These are phyloP conservation scores for Hymenoscyphus fructigenus DNA, from an alignment of 2,329 filamentous ascomycete genomes.

Conservation along the genomic window DNA sequence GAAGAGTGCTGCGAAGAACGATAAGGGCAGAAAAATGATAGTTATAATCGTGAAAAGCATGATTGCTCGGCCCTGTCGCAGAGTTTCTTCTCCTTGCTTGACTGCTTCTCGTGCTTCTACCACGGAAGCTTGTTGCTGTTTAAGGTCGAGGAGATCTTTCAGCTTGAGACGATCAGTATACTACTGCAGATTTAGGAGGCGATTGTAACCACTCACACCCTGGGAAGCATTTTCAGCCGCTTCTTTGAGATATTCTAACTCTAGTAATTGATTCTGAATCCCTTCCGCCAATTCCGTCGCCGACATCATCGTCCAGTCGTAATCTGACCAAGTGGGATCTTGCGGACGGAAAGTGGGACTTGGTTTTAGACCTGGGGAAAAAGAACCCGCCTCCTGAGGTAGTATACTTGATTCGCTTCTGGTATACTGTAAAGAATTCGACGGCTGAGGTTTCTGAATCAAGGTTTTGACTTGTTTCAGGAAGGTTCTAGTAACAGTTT, in stretches of 20 bases:
- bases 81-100: constrained; percentile 42
- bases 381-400: not conserved
- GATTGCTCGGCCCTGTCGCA: constrained; percentile 44
- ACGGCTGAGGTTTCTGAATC: not conserved
- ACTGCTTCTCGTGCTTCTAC: constrained; percentile 45
- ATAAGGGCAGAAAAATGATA: constrained; percentile 25
- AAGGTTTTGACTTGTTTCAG: constrained; percentile 11
- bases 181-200: not conserved
- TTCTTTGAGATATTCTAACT: constrained; percentile 9
- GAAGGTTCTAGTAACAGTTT: constrained; percentile 13
- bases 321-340: not conserved
- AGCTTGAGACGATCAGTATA: constrained; percentile 9
- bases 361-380: not conserved
- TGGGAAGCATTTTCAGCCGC: constrained; percentile 5
- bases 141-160: constrained; percentile 43
- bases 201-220: not conserved
- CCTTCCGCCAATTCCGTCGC: constrained; percentile 13
- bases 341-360: not conserved
- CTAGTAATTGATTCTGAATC: constrained; percentile 6
- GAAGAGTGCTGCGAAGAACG: constrained; percentile 13
- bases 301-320: constrained; percentile 11
- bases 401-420: not conserved
- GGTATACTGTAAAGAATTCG: not conserved
- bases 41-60: constrained; percentile 36
- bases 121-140: constrained; percentile 48